Evolutionary conservation across 169 alveolate species (phyloP).

Genomic region (Plasmodium berghei): DNA sequence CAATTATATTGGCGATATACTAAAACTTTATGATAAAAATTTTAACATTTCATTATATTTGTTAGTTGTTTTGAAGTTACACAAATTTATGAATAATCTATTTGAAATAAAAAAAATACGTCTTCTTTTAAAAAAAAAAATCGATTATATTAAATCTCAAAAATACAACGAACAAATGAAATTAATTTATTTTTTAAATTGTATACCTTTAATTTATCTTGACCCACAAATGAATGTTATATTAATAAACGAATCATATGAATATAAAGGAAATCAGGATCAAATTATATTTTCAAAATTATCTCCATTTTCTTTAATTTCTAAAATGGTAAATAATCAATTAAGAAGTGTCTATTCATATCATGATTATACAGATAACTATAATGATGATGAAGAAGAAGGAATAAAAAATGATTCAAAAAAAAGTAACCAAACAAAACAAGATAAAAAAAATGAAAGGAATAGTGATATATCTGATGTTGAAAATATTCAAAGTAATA

Average conservation of each 20-base stretch:
- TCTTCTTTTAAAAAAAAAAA: constrained; percentile 24
- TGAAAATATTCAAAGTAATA: not conserved
- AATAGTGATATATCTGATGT: not conserved
- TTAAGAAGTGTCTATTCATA: constrained; percentile 46
- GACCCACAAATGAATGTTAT: constrained; percentile 75
- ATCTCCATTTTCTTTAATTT: constrained; percentile 55
- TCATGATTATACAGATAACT: constrained; percentile 64
- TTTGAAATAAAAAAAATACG: constrained; percentile 62
- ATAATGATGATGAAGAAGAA: not conserved
- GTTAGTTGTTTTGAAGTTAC: constrained; percentile 40
- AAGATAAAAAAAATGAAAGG: not conserved
- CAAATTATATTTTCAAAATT: constrained; percentile 53
- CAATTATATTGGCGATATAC: constrained; percentile 50
- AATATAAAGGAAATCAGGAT: constrained; percentile 32
- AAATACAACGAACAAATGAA: constrained; percentile 8
- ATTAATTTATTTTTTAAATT: constrained; percentile 38
- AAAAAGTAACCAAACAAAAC: not conserved
- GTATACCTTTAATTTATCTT: constrained; percentile 51
- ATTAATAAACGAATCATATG: constrained; percentile 59
- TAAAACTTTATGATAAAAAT: constrained; percentile 28
- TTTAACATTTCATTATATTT: constrained; percentile 52
- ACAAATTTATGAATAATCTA: constrained; percentile 54
- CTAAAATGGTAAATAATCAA: constrained; percentile 20
- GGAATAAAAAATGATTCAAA: not conserved
- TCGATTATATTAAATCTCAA: not conserved